Conservation (phyloP, 2,329 filamentous ascomycete species). For the Fusarium penzigii region DNA sequence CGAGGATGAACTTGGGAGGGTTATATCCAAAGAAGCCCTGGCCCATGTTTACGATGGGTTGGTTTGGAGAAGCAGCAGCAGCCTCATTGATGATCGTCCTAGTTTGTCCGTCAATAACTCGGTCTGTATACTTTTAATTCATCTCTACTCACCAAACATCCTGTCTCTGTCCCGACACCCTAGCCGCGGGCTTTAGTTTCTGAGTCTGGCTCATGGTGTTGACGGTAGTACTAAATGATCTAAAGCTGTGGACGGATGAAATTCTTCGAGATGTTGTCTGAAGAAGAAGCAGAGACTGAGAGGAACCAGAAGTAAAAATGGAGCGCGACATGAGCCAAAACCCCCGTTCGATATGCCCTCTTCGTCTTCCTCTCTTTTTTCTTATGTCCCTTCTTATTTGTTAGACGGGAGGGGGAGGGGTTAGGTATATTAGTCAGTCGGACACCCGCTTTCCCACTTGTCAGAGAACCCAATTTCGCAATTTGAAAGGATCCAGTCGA, state of each 20-base stretch:
- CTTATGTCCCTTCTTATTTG: too few relatives aligned
- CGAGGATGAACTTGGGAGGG: conserved; percentile 83
- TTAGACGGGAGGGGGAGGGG: too few relatives aligned
- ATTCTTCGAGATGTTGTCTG: conserved; percentile 20
- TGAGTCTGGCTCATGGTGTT: conserved; percentile 44
- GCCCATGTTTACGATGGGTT: conserved; percentile 66
- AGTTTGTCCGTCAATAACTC: conserved; percentile 5
- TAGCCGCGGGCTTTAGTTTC: conserved; percentile 52
- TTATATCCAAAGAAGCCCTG: conserved; percentile 88
- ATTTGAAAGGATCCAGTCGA: too few relatives aligned
- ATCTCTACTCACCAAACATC: conserved; percentile 50
- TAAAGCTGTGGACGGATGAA: conserved; percentile 18
- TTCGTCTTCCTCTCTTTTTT: too few relatives aligned
- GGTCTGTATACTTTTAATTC: not conserved
- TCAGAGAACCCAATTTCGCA: too few relatives aligned
- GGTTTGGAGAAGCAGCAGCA: conserved; percentile 61
- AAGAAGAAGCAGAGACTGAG: conserved; percentile 15
- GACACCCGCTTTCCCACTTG: too few relatives aligned
- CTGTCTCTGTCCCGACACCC: conserved; percentile 51
- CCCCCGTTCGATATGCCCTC: not conserved
- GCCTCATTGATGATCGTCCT: conserved; percentile 69
- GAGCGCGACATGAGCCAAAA: conserved; percentile 28
- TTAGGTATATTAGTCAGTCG: too few relatives aligned
- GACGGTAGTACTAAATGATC: conserved; percentile 20
- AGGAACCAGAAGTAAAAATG: conserved; percentile 26